These are phyloP conservation scores for Coccomyxa subellipsoidea DNA, from an alignment of 163 green algal species.

Conservation along the genomic window DNA sequence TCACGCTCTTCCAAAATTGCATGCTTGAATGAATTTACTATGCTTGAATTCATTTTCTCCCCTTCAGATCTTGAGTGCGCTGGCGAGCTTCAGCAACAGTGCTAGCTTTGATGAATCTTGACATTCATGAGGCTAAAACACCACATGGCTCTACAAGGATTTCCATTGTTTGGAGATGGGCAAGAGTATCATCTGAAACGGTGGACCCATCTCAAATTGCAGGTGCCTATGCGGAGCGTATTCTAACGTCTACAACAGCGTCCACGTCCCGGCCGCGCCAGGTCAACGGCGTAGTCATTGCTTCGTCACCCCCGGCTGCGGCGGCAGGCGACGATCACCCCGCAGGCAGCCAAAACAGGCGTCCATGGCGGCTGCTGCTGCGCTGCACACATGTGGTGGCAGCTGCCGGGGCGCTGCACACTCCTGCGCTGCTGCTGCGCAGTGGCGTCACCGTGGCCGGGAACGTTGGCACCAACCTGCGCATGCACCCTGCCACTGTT, in stretches of 20 bases:
- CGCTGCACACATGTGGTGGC: background rate
- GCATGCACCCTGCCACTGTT: constrained; percentile 50
- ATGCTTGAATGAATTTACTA: too few relatives aligned
- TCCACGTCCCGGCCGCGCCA: background rate
- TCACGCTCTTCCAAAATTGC: too few relatives aligned
- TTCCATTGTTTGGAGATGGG: too few relatives aligned
- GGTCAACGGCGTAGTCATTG: background rate
- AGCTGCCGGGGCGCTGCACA: constrained; percentile 53
- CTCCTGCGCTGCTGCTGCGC: constrained; percentile 66
- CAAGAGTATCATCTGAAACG: too few relatives aligned
- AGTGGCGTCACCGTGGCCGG: constrained; percentile 46
- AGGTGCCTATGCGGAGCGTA: background rate
- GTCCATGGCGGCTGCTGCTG: background rate
- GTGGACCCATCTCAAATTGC: too few relatives aligned
- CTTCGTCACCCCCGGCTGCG: background rate
- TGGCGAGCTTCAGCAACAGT: too few relatives aligned
- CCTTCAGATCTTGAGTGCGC: too few relatives aligned
- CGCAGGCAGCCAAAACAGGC: too few relatives aligned
- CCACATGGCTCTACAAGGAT: too few relatives aligned
- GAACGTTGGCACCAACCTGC: constrained; percentile 63
- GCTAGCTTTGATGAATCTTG: background rate
- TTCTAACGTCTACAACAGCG: background rate
- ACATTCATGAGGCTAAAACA: too few relatives aligned
- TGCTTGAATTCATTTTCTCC: too few relatives aligned
- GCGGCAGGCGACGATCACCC: background rate